phyloP scores from a whole-genome alignment of 2,329 filamentous ascomycete genomes.

The Ceratocystis diversiconidia region DNA sequence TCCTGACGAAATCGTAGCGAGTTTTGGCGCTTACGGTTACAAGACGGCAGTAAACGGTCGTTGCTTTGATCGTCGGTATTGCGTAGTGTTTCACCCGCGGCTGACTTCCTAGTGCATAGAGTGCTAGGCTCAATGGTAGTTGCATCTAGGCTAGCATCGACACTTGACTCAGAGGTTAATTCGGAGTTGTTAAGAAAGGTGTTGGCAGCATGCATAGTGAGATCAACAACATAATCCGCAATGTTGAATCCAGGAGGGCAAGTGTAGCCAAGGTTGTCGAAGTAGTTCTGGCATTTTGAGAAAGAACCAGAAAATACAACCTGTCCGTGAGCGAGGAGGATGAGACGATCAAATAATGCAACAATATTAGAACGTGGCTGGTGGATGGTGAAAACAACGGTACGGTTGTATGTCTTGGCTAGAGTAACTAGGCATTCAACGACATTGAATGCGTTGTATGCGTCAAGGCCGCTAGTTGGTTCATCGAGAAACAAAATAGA shows the following conservation, averaged over 20 bases:
- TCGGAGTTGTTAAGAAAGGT: constrained; percentile 43
- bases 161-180: constrained; percentile 36
- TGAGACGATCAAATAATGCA: constrained; percentile 84
- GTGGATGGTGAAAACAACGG: constrained; percentile 96
- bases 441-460: constrained; percentile 96
- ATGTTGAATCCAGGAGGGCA: constrained; percentile 98
- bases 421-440: constrained; percentile 89
- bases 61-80: constrained; percentile 57
- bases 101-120: constrained; percentile 75
- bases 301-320: constrained; percentile 92
- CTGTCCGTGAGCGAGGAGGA: constrained; percentile 76
- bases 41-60: constrained; percentile 46
- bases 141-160: not conserved
- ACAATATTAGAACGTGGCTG: constrained; percentile 97
- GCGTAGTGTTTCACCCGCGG: constrained; percentile 65
- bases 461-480: constrained; percentile 88
- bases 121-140: constrained; percentile 68
- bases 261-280: constrained; percentile 78
- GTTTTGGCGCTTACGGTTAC: constrained; percentile 48
- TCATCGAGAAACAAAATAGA: constrained; percentile 96
- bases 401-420: constrained; percentile 91
- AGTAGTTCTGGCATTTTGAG: constrained; percentile 75
- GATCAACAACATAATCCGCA: constrained; percentile 89
- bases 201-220: constrained; percentile 85
- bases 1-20: constrained; percentile 81